Base-by-base conservation (phyloP, 2,329 filamentous ascomycete genomes). In the Cladophialophora chaetospira region DNA sequence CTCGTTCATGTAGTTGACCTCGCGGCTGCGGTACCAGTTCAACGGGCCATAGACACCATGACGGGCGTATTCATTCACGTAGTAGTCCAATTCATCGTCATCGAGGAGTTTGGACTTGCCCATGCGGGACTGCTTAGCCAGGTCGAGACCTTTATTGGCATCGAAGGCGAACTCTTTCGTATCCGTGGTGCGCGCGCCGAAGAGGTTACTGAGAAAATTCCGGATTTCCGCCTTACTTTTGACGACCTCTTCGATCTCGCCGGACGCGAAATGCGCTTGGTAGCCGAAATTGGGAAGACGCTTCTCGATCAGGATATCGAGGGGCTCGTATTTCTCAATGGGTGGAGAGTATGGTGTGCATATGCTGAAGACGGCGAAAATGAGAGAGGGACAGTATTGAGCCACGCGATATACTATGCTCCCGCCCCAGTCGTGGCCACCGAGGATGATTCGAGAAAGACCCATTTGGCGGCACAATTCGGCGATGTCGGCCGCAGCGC, bases 351-450 rank as follows among this genome's bases (percentile, higher is more conserved):
- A 96, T 0, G 92, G 89, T 25, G 90, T 92, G 75, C 89, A 94
- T 59, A 96, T 77, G 64, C 83, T 83, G 76, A 96, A 93, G 59
- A 96, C 78, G 66, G 86, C 86, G 35, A 81, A 81, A 62, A 96
- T 77, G 10, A 95, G 77, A 36, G 85, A 75, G 0, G 89, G 90
- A 67, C 91, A 79, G 81, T 85, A 90, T 61, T 88, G 81, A 11
- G 87, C 85, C 55, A 88, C 75, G 53, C 91, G 84, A 79, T 89
- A 95, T 52, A 88, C 86, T 25, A 92, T 78, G 2, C 81, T 79
- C 66, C 89, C 91, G 71, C 93, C 93, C 83, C 93, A 97, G 74
- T 97, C 93, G 75, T 97, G 93, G 5, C 91, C 93, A 46, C 91
- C 91, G 11, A 97, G 81, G 55, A 97, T 86, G 67, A 96, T 87